Conservation (phyloP, 2,329 filamentous ascomycete genomes). For the Arthrobotrys musiformis region DNA sequence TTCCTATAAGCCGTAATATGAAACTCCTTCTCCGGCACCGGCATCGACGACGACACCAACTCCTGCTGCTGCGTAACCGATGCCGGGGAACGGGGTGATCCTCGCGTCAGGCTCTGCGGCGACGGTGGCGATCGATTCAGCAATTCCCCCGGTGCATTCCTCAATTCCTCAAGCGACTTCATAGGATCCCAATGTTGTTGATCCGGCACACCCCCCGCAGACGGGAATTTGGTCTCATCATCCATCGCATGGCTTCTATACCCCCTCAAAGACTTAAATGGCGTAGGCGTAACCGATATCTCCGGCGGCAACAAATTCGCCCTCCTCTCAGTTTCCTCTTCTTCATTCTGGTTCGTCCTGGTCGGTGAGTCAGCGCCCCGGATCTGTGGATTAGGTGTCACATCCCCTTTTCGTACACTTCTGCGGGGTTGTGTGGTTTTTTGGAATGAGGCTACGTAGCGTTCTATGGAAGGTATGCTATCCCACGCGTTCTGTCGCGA, state of each 20-base stretch:
- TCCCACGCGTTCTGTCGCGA: conserved; percentile 92
- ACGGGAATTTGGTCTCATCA: conserved; percentile 58
- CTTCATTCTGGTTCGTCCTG: conserved; percentile 9
- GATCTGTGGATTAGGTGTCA: conserved; percentile 32
- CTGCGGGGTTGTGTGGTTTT: conserved; percentile 10
- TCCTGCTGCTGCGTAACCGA: conserved; percentile 49
- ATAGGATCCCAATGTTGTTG: conserved; percentile 59
- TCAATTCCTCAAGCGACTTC: conserved; percentile 49
- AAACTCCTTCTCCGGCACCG: conserved; percentile 57
- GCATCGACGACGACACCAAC: conserved; percentile 57
- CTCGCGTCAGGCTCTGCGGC: conserved; percentile 57
- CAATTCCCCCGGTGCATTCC: conserved; percentile 47
- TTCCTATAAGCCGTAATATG: conserved; percentile 53
- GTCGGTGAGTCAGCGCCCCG: conserved; percentile 17
- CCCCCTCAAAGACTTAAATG: conserved; percentile 54
- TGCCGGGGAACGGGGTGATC: conserved; percentile 56
- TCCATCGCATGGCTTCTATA: conserved; percentile 57
- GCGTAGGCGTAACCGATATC: conserved; percentile 58
- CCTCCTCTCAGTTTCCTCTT: neutral
- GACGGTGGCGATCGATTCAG: conserved; percentile 57
- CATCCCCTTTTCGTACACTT: conserved; percentile 31
- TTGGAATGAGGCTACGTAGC: conserved; percentile 76
- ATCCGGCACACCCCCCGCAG: conserved; percentile 57
- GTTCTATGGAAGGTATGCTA: conserved; percentile 84
- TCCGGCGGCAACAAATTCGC: conserved; percentile 40